These are phyloP conservation scores for Suhomyces bribrorum DNA, from an alignment of 1,139 yeast genomes.

Conservation along the genomic window DNA sequence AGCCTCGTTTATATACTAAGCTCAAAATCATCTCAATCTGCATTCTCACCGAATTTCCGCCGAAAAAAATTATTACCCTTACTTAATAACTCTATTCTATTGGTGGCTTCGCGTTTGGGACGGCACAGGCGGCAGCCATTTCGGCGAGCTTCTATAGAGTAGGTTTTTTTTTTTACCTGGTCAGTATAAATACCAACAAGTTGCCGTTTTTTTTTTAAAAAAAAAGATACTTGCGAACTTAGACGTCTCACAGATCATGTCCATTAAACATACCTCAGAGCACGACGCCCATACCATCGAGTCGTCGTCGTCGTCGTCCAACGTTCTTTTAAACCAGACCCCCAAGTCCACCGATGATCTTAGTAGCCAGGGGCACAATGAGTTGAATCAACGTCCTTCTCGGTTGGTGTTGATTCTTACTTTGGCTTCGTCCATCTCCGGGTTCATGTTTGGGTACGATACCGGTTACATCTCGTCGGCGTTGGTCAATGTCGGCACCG, in stretches of 20 bases:
- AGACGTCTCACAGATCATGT: slow-evolving; percentile 2
- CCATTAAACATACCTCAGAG: slow-evolving; percentile 4
- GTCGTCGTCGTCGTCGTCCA: slow-evolving; percentile 10
- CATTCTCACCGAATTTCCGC: neutral
- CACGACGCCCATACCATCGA: slow-evolving; percentile 9
- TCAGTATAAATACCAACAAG: slow-evolving; percentile 3
- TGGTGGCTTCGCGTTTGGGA: neutral
- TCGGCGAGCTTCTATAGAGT: too few species aligned
- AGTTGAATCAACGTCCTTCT: slow-evolving; percentile 50
- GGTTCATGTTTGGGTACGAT: slow-evolving; percentile 95
- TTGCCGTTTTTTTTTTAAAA: neutral
- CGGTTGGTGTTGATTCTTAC: slow-evolving; percentile 68
- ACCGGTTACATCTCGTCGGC: slow-evolving; percentile 96
- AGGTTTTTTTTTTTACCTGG: too few species aligned
- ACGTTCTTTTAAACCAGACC: slow-evolving; percentile 1
- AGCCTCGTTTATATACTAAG: too few species aligned
- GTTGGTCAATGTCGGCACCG: slow-evolving; percentile 78
- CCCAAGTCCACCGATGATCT: neutral
- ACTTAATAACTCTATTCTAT: neutral
- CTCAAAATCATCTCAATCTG: too few species aligned
- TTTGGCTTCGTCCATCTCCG: slow-evolving; percentile 82
- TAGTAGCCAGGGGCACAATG: neutral
- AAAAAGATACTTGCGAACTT: too few species aligned
- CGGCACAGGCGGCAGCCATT: neutral
- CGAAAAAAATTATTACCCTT: neutral